These are phyloP conservation scores for Fistulinella staudtii DNA, from an alignment of 1,284 basidiomycete species.

Conservation along the genomic window DNA sequence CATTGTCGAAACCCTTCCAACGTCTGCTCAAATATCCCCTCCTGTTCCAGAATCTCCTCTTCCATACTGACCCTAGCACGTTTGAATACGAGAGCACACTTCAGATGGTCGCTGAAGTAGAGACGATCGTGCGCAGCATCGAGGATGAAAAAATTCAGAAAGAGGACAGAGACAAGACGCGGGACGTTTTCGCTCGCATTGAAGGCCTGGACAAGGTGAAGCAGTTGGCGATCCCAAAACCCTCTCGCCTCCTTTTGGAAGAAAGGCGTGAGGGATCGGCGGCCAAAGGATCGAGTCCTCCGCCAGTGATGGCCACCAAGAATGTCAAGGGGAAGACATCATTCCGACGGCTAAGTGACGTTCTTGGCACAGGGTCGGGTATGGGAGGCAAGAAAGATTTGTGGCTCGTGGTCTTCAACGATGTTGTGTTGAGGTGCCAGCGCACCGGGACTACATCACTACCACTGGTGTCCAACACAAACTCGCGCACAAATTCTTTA, in stretches of 20 bases:
- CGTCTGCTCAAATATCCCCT: conserved; percentile 95
- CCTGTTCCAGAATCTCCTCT: conserved; percentile 95
- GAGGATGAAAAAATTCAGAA: conserved; percentile 97
- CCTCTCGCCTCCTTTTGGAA: conserved; percentile 81
- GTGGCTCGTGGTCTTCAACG: conserved; percentile 94
- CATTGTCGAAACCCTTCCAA: conserved; percentile 95
- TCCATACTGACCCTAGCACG: conserved; percentile 94
- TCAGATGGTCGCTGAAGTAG: conserved; percentile 95
- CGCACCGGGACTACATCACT: conserved; percentile 85
- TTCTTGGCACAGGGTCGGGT: conserved; percentile 52
- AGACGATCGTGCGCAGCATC: conserved; percentile 91
- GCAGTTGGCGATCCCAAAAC: conserved; percentile 83
- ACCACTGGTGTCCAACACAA: conserved; percentile 73
- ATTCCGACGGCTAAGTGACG: conserved; percentile 82
- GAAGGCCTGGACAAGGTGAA: conserved; percentile 91
- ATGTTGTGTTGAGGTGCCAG: conserved; percentile 91
- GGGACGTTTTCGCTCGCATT: conserved; percentile 93
- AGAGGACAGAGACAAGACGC: conserved; percentile 91
- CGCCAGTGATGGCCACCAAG: conserved; percentile 49
- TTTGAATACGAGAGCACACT: conserved; percentile 96
- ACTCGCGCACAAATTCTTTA: conserved; percentile 64
- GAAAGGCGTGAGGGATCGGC: conserved; percentile 53
- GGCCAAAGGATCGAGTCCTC: conserved; percentile 48
- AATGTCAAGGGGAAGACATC: conserved; percentile 75
- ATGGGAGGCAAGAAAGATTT: conserved; percentile 79